Evolutionary conservation across 179 eudicot species (phyloP).

Genomic region (Actinidia polygama): DNA sequence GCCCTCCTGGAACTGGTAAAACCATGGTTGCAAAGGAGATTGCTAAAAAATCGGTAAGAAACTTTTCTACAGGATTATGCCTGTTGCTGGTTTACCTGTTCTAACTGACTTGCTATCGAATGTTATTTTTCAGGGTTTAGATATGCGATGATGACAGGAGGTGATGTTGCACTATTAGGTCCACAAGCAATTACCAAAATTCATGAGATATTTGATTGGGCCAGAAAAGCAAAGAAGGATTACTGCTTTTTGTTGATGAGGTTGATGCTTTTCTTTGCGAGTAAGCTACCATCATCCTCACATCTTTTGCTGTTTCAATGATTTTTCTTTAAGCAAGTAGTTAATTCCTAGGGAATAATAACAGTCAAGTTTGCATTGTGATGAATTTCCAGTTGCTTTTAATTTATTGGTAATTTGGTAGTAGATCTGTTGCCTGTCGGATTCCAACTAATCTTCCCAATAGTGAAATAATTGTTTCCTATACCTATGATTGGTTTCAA

Average conservation of each 20-base stretch:
- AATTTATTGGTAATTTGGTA: not conserved
- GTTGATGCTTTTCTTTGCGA: slow-evolving; percentile 98
- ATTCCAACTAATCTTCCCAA: not conserved
- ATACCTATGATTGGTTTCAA: not conserved
- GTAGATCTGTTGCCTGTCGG: too few relatives aligned
- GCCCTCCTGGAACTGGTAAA: slow-evolving; percentile 99
- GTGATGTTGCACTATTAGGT: slow-evolving; percentile 97
- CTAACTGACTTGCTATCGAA: not conserved
- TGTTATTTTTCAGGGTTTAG: slow-evolving; percentile 69
- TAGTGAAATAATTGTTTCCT: not conserved
- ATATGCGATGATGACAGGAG: slow-evolving; percentile 99
- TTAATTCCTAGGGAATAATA: not conserved
- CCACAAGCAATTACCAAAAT: slow-evolving; percentile 96
- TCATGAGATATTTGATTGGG: slow-evolving; percentile 98
- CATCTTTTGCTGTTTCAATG: not conserved
- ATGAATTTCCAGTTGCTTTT: slow-evolving; percentile 1
- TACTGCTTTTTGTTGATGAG: slow-evolving; percentile 91
- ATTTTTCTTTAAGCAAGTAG: not conserved
- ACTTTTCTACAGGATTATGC: too few relatives aligned
- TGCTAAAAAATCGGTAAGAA: slow-evolving; percentile 95
- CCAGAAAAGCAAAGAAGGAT: slow-evolving; percentile 86
- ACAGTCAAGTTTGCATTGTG: not conserved
- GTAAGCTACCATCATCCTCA: slow-evolving; percentile 55
- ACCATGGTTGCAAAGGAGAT: slow-evolving; percentile 97
- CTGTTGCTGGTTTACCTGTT: not conserved